A percentile compares a stretch with the other conserved stretches of the same genome.
Conservation (phyloP, 768 basidiomycete genomes). For the Tricholoma bakamatsutake region DNA sequence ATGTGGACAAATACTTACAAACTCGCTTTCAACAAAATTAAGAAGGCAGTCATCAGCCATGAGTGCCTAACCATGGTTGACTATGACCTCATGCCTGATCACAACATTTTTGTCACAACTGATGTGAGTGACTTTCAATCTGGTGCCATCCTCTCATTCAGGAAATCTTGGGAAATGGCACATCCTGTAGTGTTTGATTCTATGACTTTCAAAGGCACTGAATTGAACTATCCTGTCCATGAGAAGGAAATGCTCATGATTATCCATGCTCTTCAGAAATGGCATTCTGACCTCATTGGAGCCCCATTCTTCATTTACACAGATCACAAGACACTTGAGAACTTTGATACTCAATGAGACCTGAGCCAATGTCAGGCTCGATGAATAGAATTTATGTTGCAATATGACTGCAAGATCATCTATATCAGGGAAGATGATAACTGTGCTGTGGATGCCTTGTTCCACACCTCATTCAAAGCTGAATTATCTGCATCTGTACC, state of each 20-base stretch:
- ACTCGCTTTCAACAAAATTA: slow-evolving; percentile 20
- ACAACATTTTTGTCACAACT: slow-evolving; percentile 22
- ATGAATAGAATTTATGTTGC: slow-evolving; percentile 28
- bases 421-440: slow-evolving; percentile 32
- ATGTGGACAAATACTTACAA: no score
- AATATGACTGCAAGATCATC: slow-evolving; percentile 27
- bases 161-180: slow-evolving; percentile 1
- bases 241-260: slow-evolving; percentile 32
- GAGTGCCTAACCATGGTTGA: slow-evolving; percentile 24
- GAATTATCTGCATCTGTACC: not conserved
- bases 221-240: slow-evolving; percentile 10
- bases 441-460: slow-evolving; percentile 29
- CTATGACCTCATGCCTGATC: slow-evolving; percentile 18
- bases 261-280: slow-evolving; percentile 22
- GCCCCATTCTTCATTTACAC: slow-evolving; percentile 17
- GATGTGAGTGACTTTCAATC: slow-evolving; percentile 19
- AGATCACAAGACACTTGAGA: no score
- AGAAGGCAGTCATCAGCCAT: slow-evolving; percentile 13
- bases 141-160: slow-evolving; percentile 5
- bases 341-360: slow-evolving; percentile 15
- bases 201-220: not conserved
- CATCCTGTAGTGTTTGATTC: slow-evolving; percentile 7
- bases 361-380: slow-evolving; percentile 22
- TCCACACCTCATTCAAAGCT: not conserved
- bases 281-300: slow-evolving; percentile 21